These are phyloP conservation scores for Ambispora gerdemannii DNA, from an alignment of 192 early-diverging fungal genomes.

Conservation along the genomic window DNA sequence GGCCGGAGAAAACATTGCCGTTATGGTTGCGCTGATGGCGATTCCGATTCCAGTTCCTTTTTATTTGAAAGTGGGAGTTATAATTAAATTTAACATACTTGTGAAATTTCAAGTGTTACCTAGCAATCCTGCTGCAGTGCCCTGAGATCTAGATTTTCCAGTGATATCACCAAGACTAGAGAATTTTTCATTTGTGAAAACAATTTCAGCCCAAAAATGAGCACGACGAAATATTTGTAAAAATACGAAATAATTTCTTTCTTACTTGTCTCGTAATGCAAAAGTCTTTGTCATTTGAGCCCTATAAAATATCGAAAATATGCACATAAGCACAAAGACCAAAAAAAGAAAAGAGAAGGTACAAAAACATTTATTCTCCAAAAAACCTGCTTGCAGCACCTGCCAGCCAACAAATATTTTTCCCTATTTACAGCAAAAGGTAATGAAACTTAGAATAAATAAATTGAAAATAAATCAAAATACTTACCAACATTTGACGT, in stretches of 20 bases:
- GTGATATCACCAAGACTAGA: slow-evolving; percentile 75
- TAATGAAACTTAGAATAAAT: no score
- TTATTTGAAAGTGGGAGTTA: slow-evolving; percentile 6
- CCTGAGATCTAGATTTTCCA: slow-evolving; percentile 78
- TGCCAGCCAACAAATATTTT: slow-evolving; percentile 85
- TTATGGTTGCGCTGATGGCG: slow-evolving; percentile 45
- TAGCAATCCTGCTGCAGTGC: slow-evolving; percentile 81
- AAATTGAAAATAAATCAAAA: no score
- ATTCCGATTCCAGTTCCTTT: slow-evolving; percentile 45
- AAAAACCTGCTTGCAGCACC: slow-evolving; percentile 61
- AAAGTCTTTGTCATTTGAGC: slow-evolving; percentile 82
- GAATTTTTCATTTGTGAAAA: neutral
- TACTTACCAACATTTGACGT: slow-evolving; percentile 78
- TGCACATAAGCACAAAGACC: neutral
- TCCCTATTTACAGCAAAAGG: slow-evolving; percentile 38
- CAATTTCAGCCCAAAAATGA: neutral
- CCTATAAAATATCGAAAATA: slow-evolving; percentile 26
- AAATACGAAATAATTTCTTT: neutral
- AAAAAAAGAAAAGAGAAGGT: neutral
- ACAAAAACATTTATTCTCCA: neutral
- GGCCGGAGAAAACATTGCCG: slow-evolving; percentile 31
- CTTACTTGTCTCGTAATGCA: slow-evolving; percentile 65
- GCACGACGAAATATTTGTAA: neutral
- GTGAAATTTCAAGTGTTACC: slow-evolving; percentile 35
- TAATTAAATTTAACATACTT: slow-evolving; percentile 22